Base-by-base conservation (phyloP, 1,284 basidiomycete species). In the Malassezia slooffiae region DNA sequence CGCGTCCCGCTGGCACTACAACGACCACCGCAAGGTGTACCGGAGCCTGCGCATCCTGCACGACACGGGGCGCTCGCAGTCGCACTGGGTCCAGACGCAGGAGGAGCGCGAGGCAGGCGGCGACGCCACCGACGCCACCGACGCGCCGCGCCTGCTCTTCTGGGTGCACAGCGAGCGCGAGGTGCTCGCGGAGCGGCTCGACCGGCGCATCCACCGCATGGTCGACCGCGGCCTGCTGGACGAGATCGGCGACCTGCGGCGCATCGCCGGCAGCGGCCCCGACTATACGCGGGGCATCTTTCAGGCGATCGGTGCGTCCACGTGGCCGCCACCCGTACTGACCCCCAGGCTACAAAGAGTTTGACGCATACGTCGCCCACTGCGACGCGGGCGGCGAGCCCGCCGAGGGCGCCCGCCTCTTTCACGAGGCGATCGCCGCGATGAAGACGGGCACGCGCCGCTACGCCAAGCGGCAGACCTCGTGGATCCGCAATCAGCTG, bases 1-100 rank as follows among this genome's bases (percentile, higher is more conserved):
- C 46, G 86, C 85, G 0, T 74, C 73, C 12, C 75, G 89, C 50
- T 97, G 93, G 91, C 93, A 97, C 70, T 93, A 88, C 85, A 78
- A 76, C 50, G 93, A 99, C 61, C 81, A 84, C 0, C 76, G 93
- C 15, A 99, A 96, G 68, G 82, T 95, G 2, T 70, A 85, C 17
- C 77, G 90, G 20, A 84, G 79, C 50, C 70, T 99, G 2, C 76
- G 79, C 34, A 80, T 96, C 23, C 80, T 89, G 52, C 80, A 79
- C 70, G 81, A 86, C 50, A 79, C 77, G 1, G 79, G 81, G 1
- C 74, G 74, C 27, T 74, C 72, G 21, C 76, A 82, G 1, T 87
- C 84, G 51, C 79, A 82, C 28, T 77, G 85, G 28, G 75, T 85
- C 23, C 42, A 36, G 30, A 69, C 86, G 61, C 76, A 81, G 20